Evolutionary conservation across 768 basidiomycete genomes (phyloP), one percentile per base, ranked within the genome.

Genomic region (Boletus bicolor): DNA sequence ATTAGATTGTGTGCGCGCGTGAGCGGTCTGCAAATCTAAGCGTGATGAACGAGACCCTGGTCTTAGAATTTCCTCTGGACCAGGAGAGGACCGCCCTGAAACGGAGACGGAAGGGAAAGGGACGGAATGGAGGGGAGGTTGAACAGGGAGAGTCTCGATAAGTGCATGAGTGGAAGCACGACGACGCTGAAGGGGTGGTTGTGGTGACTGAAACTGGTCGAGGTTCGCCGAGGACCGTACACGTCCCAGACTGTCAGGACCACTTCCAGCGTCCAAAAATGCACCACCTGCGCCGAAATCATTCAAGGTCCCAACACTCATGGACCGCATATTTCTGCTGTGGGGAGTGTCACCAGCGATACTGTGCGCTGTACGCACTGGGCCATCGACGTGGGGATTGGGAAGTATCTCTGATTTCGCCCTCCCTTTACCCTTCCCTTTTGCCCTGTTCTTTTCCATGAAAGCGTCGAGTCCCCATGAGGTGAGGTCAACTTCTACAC

Each of bases 381-480:
- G 44, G 10, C 6, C 15, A 72, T 64, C 54, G 65, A 73, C 61
- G 66, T 78, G 68, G 59, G 78, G 73, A 72, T 78, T 81, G 21
- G 80, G 80, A 15, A 82, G 66, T 12, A 68, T 61, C 38, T 65
- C 68, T 51, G 73, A 68, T 55, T 68, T 74, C n/a, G 69, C 62
- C 52, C 72, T 77, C 17, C 64, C 67, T 52, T 76, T 78, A 5
- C 67, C 68, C 66, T 70, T 81, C 17, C 64, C 64, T 53, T 69
- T 73, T 30, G 69, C 68, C 72, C 85, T 87, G 61, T 87, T 83
- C 61, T 88, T 87, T 1, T 83, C 79, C 57, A 90, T 83, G 72
- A 91, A 84, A 7, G 83, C 80, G 55, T 91, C 87, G 26, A 93
- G 76, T 4, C 91, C 91, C 91, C 89, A 93, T 17, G 89, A 91